Conservation (phyloP, 176 grass and related monocot genomes). For the Thinopyrum elongatum region DNA sequence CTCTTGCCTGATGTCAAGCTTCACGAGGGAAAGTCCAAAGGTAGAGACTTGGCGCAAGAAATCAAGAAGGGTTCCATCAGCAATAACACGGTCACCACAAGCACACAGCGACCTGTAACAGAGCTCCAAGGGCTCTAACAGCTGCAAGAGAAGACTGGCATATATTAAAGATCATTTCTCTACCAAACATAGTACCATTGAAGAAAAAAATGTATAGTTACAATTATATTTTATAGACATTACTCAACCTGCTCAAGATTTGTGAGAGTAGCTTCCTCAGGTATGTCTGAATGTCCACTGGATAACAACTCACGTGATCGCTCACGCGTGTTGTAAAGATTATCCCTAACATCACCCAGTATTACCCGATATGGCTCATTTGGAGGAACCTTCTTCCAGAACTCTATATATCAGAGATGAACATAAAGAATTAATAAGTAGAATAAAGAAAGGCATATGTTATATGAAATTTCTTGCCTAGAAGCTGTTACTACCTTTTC, state of each 20-base stretch:
- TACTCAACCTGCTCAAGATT: slow-evolving; percentile 62
- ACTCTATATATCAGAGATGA: slow-evolving; percentile 40
- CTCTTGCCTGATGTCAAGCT: slow-evolving; percentile 84
- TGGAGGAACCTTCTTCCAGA: slow-evolving; percentile 83
- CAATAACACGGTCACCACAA: slow-evolving; percentile 70
- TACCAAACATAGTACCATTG: neutral
- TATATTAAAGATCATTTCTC: neutral
- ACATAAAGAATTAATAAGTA: neutral
- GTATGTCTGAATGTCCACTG: slow-evolving; percentile 62
- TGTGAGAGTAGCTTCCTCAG: slow-evolving; percentile 57
- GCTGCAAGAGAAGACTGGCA: slow-evolving; percentile 39
- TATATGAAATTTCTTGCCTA: neutral
- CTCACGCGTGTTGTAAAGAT: slow-evolving; percentile 71
- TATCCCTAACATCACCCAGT: slow-evolving; percentile 79
- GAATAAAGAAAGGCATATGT: neutral
- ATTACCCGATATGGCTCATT: slow-evolving; percentile 78
- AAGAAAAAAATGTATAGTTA: neutral
- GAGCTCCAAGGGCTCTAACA: slow-evolving; percentile 72
- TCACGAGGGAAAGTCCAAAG: slow-evolving; percentile 71
- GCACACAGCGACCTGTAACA: slow-evolving; percentile 70
- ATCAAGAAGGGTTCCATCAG: slow-evolving; percentile 86
- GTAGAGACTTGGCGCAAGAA: slow-evolving; percentile 81
- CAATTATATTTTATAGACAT: neutral
- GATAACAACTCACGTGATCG: slow-evolving; percentile 67
- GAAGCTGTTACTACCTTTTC: neutral